Evolutionary conservation across 2,329 filamentous ascomycete species (phyloP), one percentile per base, ranked within the genome.

Genomic region (Chaetomium olivaceum): DNA sequence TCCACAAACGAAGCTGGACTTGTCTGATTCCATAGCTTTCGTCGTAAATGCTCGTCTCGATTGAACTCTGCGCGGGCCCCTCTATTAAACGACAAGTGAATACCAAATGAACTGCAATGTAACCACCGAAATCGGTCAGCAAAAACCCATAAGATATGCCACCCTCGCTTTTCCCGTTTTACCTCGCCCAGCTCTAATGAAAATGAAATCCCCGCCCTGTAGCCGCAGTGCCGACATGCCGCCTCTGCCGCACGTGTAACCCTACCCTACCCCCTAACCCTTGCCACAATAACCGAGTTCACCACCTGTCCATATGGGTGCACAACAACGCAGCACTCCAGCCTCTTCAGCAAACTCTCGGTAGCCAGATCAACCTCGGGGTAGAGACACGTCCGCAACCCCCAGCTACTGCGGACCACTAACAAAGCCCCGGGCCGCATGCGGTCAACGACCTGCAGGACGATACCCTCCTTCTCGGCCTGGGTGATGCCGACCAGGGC

Each of bases 261-360:
- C n/a, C 48, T 9, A 21, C 27, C 54, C 27, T 46, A 64, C 23
- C 21, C 58, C 46, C 57, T 70, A 4, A 72, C 69, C 51, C 60
- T 65, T 8, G 72, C 76, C 31, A 84, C 74, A 56, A 83, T 75
- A 1, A 83, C 77, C 7, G 80, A 83, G 67, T 85, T 85, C 3
- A 85, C 80, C 2, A 84, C 79, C 57, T 79, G 73, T 1, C 77
- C 79, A 70, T 80, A 81, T 1, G 83, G 83, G 71, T 84, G 81
- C 46, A 83, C 76, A 7, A 80, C 78, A 0, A 79, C 71, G 25
- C 80, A 74, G 0, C 80, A 71, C 58, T 83, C 78, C 21, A 82
- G 69, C 1, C 75, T 73, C 3, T 69, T 63, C 46, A 74, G 58
- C 31, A 81, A 63, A 2, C 72, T 72, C 23, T 73, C 66, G 0